These are phyloP conservation scores for Gremmenia infestans DNA, from an alignment of 2,329 filamentous ascomycete species.

Conservation along the genomic window DNA sequence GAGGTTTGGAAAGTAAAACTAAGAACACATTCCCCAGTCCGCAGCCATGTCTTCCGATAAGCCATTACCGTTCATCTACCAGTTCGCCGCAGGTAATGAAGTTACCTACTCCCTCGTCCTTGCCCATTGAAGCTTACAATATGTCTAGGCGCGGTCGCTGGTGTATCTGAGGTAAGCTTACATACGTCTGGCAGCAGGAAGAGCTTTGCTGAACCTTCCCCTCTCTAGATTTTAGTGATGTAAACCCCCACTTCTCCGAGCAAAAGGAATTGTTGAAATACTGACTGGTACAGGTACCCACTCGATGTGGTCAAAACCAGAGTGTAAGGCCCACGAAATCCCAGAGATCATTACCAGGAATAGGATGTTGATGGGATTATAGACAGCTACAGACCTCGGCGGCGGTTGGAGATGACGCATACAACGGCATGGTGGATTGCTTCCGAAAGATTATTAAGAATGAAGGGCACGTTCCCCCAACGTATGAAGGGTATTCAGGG, in stretches of 20 bases:
- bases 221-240: slow-evolving; percentile 76
- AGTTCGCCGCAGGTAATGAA: slow-evolving; percentile 78
- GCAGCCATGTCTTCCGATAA: slow-evolving; percentile 60
- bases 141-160: slow-evolving; percentile 75
- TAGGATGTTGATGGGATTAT: slow-evolving; percentile 16
- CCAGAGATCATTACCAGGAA: not conserved
- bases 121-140: slow-evolving; percentile 27
- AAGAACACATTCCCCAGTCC: slow-evolving; percentile 5
- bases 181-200: not conserved
- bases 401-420: slow-evolving; percentile 70
- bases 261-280: not conserved
- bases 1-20: not conserved
- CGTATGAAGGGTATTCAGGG: not conserved
- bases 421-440: slow-evolving; percentile 97
- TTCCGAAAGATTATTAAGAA: slow-evolving; percentile 95
- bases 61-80: slow-evolving; percentile 87
- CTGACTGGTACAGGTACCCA: slow-evolving; percentile 70
- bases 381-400: slow-evolving; percentile 83
- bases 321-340: slow-evolving; percentile 58
- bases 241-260: slow-evolving; percentile 38
- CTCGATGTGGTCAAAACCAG: slow-evolving; percentile 97
- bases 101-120: slow-evolving; percentile 23
- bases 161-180: slow-evolving; percentile 84
- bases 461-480: slow-evolving; percentile 65
- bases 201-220: slow-evolving; percentile 16